Evolutionary conservation across 208 protist species (phyloP).

Genomic region (Crithidia expoeki): DNA sequence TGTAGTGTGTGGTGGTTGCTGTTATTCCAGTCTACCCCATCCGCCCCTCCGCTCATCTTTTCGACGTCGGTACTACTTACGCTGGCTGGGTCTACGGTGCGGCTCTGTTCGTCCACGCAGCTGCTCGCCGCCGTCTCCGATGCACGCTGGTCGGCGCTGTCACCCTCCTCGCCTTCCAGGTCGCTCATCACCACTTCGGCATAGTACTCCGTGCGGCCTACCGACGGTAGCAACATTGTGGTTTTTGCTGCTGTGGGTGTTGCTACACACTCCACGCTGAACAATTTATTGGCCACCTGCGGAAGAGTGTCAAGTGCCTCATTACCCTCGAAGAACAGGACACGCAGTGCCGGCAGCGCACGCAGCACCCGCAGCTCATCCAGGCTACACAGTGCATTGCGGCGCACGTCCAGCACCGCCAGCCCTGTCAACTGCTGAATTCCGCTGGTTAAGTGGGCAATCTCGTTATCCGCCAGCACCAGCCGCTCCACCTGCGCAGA

Average conservation of each 20-base stretch:
- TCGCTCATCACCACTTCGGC: slow-evolving; percentile 42
- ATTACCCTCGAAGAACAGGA: slow-evolving; percentile 50
- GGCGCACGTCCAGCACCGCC: slow-evolving; percentile 19
- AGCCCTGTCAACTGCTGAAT: slow-evolving; percentile 50
- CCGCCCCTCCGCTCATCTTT: neutral
- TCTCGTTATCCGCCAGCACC: slow-evolving; percentile 57
- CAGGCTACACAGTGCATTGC: slow-evolving; percentile 23
- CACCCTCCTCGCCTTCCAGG: slow-evolving; percentile 14
- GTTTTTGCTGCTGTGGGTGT: neutral
- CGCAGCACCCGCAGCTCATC: slow-evolving; percentile 19
- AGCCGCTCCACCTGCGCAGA: slow-evolving; percentile 56
- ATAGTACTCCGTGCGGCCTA: slow-evolving; percentile 30
- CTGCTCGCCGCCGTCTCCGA: neutral
- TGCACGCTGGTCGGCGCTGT: neutral
- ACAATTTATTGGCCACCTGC: neutral
- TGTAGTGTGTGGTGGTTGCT: neutral
- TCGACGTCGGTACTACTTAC: neutral
- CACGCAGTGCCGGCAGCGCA: slow-evolving; percentile 35
- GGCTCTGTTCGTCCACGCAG: neutral
- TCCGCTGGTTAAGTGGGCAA: slow-evolving; percentile 36
- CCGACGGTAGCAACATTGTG: neutral
- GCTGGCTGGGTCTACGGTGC: neutral
- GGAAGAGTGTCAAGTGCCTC: slow-evolving; percentile 10
- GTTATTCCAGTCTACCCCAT: neutral
- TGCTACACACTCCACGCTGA: neutral